A percentile compares a stretch with the other conserved stretches of the same genome.
phyloP scores from a whole-genome alignment of 1,284 basidiomycete species.

The Ustanciosporium gigantosporum region DNA sequence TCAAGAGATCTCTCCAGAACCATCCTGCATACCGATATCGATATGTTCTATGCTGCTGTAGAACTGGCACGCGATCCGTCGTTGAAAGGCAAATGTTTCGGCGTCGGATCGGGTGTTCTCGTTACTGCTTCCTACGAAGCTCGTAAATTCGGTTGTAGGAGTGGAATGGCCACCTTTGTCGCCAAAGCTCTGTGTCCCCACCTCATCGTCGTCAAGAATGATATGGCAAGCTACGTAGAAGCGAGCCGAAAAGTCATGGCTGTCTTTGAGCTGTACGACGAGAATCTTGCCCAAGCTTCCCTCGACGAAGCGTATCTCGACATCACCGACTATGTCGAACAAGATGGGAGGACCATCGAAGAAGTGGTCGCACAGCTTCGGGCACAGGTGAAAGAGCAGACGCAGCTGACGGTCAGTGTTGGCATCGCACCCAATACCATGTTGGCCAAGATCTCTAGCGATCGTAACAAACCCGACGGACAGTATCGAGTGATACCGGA shows the following conservation, averaged over 20 bases:
- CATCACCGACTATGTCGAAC: conserved; percentile 75
- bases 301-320: conserved; percentile 78
- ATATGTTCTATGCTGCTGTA: conserved; percentile 60
- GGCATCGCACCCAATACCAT: conserved; percentile 67
- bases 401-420: conserved; percentile 82
- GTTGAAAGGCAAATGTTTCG: conserved; percentile 67
- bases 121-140: conserved; percentile 57
- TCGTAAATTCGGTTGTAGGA: conserved; percentile 72
- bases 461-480: conserved; percentile 66
- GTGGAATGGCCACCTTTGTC: conserved; percentile 72
- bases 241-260: conserved; percentile 59
- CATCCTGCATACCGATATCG: conserved; percentile 76
- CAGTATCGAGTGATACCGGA: conserved; percentile 46
- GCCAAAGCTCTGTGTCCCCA: conserved; percentile 92
- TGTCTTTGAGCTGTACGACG: conserved; percentile 76
- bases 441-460: conserved; percentile 83
- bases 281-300: conserved; percentile 76
- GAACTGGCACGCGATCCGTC: conserved; percentile 76
- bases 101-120: conserved; percentile 54
- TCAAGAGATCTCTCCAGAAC: conserved; percentile 77
- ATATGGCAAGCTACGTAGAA: conserved; percentile 59
- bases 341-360: conserved; percentile 70
- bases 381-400: conserved; percentile 35
- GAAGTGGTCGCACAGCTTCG: conserved; percentile 70
- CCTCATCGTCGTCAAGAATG: conserved; percentile 71